Evolutionary conservation across 1,139 yeast species (phyloP).

Genomic region (Debaryomycetaceae sp.): DNA sequence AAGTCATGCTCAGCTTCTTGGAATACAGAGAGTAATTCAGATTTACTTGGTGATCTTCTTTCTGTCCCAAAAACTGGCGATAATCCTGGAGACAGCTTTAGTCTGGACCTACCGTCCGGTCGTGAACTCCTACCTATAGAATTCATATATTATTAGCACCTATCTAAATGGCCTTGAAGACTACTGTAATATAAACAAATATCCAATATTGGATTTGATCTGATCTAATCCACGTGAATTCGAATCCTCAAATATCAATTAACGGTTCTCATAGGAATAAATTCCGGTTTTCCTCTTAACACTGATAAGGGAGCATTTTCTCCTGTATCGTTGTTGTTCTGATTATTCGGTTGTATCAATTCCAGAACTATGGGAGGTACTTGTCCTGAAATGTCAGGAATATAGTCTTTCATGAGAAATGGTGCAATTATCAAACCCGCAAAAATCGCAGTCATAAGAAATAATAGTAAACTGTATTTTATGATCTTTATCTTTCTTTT

Average conservation of each 20-base stretch:
- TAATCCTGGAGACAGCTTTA: constrained; percentile 13
- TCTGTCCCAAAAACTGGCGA: constrained; percentile 3
- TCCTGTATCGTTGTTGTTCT: constrained; percentile 64
- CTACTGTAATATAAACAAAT: constrained; percentile 2
- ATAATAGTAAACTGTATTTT: constrained; percentile 19
- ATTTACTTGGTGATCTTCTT: constrained; percentile 7
- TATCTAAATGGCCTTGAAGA: neutral
- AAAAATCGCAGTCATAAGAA: constrained; percentile 14
- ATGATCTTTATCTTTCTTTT: constrained; percentile 14
- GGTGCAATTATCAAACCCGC: constrained; percentile 22
- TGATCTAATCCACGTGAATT: constrained; percentile 1
- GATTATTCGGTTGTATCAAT: constrained; percentile 54
- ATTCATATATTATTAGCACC: constrained; percentile 5
- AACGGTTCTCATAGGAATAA: constrained; percentile 2
- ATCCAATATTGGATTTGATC: neutral
- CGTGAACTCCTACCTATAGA: constrained; percentile 4
- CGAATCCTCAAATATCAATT: neutral
- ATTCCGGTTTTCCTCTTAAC: constrained; percentile 16
- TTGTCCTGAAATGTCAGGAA: constrained; percentile 14
- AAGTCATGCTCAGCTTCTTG: constrained; percentile 4
- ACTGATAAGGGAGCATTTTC: constrained; percentile 24
- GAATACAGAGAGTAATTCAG: constrained; percentile 10
- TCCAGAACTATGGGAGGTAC: constrained; percentile 25
- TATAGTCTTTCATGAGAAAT: constrained; percentile 23
- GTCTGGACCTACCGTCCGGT: constrained; percentile 7